A percentile compares a stretch with the other conserved stretches of the same genome.
These are phyloP conservation scores for Hagleromyces aurorensis DNA, from an alignment of 805 yeast genomes.

Conservation along the genomic window DNA sequence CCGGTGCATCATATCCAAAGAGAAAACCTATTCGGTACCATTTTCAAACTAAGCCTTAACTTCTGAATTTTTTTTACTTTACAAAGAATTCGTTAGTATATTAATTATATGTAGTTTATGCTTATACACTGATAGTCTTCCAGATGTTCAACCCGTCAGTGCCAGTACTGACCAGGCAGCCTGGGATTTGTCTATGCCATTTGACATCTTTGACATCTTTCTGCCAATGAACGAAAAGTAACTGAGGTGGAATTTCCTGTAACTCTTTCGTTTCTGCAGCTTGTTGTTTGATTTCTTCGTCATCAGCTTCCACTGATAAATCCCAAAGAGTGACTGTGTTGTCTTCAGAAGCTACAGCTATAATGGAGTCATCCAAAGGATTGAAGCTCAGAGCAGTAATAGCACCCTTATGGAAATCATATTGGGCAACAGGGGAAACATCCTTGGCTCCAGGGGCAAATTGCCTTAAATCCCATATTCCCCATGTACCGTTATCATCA, in stretches of 20 bases:
- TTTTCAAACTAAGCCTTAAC: no score
- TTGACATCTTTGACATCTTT: constrained; percentile 94
- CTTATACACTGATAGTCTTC: constrained; percentile 90
- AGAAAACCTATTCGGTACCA: no score
- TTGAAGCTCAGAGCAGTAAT: constrained; percentile 90
- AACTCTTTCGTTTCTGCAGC: constrained; percentile 69
- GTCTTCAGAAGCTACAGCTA: constrained; percentile 94
- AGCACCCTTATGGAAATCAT: constrained; percentile 90
- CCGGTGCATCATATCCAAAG: no score
- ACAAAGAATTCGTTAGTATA: no score
- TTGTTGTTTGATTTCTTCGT: constrained; percentile 89
- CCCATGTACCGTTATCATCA: constrained; percentile 96
- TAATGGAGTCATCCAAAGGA: constrained; percentile 89
- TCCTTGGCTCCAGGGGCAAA: constrained; percentile 45
- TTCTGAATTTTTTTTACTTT: no score
- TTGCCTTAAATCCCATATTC: constrained; percentile 93
- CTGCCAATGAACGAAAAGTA: constrained; percentile 97
- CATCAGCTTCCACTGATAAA: constrained; percentile 96
- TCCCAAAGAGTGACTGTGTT: constrained; percentile 98
- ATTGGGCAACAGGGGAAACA: constrained; percentile 81
- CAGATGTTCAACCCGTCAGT: constrained; percentile 90
- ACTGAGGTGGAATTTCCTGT: constrained; percentile 88
- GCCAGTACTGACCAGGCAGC: constrained; percentile 89
- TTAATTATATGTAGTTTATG: constrained; percentile 1
- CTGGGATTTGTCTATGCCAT: constrained; percentile 97